A percentile compares a stretch with the other conserved stretches of the same genome.
phyloP scores from a whole-genome alignment of 805 yeast genomes.

The Kluyveromyces aestuarii region DNA sequence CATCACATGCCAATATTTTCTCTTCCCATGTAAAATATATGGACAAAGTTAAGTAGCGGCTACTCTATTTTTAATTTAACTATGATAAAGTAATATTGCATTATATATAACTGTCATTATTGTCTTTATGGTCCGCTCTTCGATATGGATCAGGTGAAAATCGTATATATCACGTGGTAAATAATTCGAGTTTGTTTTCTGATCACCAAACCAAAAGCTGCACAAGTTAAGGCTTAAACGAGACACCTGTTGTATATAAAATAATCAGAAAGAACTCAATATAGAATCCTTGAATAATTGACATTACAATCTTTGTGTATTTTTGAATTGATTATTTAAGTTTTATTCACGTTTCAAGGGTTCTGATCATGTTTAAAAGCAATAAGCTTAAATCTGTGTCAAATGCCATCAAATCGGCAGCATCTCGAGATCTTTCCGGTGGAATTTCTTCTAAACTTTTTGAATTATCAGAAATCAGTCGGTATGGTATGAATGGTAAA shows the following conservation, averaged over 20 bases:
- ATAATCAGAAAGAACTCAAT: neutral
- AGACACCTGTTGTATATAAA: neutral
- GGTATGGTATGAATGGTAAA: slow-evolving; percentile 57
- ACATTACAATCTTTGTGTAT: too few species aligned
- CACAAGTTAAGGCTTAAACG: neutral
- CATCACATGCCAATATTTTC: neutral
- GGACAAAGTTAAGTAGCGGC: too few species aligned
- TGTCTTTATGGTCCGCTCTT: too few species aligned
- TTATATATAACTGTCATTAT: too few species aligned
- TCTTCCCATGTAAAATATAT: neutral
- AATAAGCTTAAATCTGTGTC: slow-evolving; percentile 26
- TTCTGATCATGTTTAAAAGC: slow-evolving; percentile 26
- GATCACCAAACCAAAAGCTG: neutral
- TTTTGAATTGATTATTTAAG: neutral
- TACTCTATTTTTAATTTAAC: too few species aligned
- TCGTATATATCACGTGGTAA: neutral
- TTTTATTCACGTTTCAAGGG: neutral
- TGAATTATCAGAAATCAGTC: slow-evolving; percentile 24
- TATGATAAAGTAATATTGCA: too few species aligned
- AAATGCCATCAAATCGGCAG: slow-evolving; percentile 28
- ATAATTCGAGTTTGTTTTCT: neutral
- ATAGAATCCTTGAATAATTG: too few species aligned
- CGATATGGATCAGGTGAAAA: neutral
- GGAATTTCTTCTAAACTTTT: slow-evolving; percentile 26
- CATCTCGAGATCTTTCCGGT: slow-evolving; percentile 21